Conservation (phyloP, 106 monocot genomes). For the Gastrodia elata region DNA sequence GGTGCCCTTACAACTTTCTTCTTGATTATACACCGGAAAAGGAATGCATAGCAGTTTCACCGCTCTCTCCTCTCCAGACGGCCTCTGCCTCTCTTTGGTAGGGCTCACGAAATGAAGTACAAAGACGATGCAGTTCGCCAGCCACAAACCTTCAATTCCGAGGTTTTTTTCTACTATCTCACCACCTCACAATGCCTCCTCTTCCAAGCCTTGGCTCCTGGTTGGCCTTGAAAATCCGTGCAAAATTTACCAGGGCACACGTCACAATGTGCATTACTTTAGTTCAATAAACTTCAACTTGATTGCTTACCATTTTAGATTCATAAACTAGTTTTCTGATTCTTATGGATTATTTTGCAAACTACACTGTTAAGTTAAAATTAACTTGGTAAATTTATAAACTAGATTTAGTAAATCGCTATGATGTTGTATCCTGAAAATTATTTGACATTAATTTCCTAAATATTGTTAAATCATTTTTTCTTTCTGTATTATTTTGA, state of each 20-base stretch:
- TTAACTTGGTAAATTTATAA: no score
- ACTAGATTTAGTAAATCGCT: no score
- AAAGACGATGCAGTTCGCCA: background rate
- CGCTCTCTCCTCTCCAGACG: conserved; percentile 6
- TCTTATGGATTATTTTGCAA: no score
- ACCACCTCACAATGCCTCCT: background rate
- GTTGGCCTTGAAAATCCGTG: conserved; percentile 18
- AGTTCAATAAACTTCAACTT: background rate
- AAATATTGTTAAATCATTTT: no score
- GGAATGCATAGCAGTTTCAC: background rate
- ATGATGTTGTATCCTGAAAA: no score
- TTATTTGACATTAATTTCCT: no score
- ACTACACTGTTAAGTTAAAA: no score
- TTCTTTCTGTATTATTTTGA: no score
- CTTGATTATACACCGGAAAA: no score
- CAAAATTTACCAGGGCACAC: conserved; percentile 14
- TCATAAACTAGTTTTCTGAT: no score
- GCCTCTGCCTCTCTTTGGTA: background rate
- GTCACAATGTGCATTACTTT: conserved; percentile 13
- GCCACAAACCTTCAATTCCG: background rate
- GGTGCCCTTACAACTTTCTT: no score
- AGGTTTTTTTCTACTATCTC: background rate
- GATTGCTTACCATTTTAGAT: no score
- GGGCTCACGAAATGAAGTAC: background rate
- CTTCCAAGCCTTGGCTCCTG: conserved; percentile 15